Evolutionary conservation across 169 alveolate genomes (phyloP).

Genomic region (Cryptosporidium baileyi): DNA sequence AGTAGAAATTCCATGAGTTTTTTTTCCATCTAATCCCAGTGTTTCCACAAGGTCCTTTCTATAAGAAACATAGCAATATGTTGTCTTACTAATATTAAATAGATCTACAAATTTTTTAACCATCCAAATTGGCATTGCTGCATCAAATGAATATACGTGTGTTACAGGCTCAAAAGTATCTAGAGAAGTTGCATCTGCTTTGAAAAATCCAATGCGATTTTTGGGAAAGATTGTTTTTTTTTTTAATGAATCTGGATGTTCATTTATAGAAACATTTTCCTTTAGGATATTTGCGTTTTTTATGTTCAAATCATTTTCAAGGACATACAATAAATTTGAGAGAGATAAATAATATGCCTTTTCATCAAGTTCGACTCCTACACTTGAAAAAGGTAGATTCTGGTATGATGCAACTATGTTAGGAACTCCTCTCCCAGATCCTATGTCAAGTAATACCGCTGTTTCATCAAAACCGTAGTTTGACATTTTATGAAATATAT

Average conservation of each 20-base stretch:
- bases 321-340: constrained; percentile 14
- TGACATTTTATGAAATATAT: constrained; percentile 75
- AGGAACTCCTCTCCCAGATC: constrained; percentile 87
- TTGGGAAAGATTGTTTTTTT: neutral
- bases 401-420: constrained; percentile 75
- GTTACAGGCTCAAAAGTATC: constrained; percentile 84
- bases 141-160: constrained; percentile 85
- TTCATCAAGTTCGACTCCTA: constrained; percentile 74
- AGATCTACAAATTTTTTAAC: constrained; percentile 80
- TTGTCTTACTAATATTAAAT: constrained; percentile 73
- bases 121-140: constrained; percentile 86
- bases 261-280: neutral
- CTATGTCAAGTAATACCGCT: constrained; percentile 81
- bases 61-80: constrained; percentile 77
- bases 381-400: constrained; percentile 72
- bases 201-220: constrained; percentile 76
- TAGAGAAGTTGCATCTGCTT: constrained; percentile 83
- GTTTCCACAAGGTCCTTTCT: constrained; percentile 76
- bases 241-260: constrained; percentile 28
- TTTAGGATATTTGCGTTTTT: constrained; percentile 1
- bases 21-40: constrained; percentile 76
- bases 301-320: neutral
- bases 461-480: constrained; percentile 81
- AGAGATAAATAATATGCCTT: constrained; percentile 64
- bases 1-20: constrained; percentile 79